Conservation (phyloP, 148 eudicot genomes). For the Persicaria maculosa region DNA sequence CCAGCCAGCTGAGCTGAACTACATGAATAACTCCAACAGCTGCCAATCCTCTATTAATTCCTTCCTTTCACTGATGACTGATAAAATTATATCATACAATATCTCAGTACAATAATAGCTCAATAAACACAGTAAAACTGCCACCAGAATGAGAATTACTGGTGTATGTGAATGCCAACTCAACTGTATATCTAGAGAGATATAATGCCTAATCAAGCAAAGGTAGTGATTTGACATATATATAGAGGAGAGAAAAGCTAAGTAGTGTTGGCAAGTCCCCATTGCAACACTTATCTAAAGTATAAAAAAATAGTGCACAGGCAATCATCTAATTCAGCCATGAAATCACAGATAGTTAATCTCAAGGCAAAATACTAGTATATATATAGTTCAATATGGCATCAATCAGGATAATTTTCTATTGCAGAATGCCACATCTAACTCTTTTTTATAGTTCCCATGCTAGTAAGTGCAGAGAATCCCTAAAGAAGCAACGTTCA, state of each 20-base stretch:
- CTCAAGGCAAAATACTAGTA: too few relatives aligned
- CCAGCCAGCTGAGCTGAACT: slow-evolving; percentile 68
- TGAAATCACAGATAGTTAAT: too few relatives aligned
- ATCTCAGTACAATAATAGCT: neutral
- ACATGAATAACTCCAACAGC: slow-evolving; percentile 71
- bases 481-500: neutral
- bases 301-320: too few relatives aligned
- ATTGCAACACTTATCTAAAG: too few relatives aligned
- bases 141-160: neutral
- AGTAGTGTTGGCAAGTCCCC: neutral
- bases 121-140: neutral
- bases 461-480: neutral
- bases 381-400: too few relatives aligned
- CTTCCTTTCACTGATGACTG: slow-evolving; percentile 64
- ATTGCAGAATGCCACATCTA: neutral
- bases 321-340: too few relatives aligned
- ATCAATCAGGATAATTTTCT: neutral
- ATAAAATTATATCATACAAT: neutral
- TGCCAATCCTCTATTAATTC: slow-evolving; percentile 78
- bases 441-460: neutral
- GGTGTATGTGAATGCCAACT: neutral
- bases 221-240: neutral
- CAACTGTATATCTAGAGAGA: neutral
- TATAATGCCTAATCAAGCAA: neutral
- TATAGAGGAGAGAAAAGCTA: neutral